Percentiles rank a stretch among this genome's conserved stretches.
These are phyloP conservation scores for Pseudonitzschia delicatissima DNA, from an alignment of 108 stramenopile species.

Conservation along the genomic window DNA sequence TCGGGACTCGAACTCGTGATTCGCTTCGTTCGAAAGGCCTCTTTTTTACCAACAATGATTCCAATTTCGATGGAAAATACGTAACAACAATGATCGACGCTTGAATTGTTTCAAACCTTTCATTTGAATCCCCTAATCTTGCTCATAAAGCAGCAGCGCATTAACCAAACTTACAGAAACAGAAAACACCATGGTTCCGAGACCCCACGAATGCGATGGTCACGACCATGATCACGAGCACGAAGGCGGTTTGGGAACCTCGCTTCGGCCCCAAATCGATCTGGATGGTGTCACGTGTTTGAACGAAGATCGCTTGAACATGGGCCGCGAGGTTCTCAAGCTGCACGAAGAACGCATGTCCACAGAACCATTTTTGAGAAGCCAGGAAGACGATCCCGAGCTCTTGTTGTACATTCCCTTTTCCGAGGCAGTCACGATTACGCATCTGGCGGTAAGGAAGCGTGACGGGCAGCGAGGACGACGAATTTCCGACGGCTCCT, in stretches of 20 bases:
- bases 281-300: constrained; percentile 59
- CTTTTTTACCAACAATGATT: no score
- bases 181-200: constrained; percentile 27
- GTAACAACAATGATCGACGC: no score
- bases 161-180: not conserved
- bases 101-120: no score
- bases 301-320: constrained; percentile 63
- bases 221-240: constrained; percentile 84
- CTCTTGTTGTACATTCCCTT: constrained; percentile 75
- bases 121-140: no score
- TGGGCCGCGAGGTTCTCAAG: constrained; percentile 62
- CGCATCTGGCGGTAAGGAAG: constrained; percentile 49
- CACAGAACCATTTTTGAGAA: constrained; percentile 47
- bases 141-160: not conserved
- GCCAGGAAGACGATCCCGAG: constrained; percentile 81
- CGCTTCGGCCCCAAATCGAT: constrained; percentile 72
- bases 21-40: no score
- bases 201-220: constrained; percentile 59
- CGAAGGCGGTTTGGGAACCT: constrained; percentile 66
- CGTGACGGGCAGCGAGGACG: constrained; percentile 1
- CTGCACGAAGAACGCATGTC: constrained; percentile 75
- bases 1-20: no score
- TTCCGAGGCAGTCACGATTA: constrained; percentile 69
- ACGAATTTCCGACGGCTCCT: constrained; percentile 28
- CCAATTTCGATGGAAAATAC: no score